Base-by-base conservation (phyloP, 129 eudicot species). In the Cynara cardunculus region DNA sequence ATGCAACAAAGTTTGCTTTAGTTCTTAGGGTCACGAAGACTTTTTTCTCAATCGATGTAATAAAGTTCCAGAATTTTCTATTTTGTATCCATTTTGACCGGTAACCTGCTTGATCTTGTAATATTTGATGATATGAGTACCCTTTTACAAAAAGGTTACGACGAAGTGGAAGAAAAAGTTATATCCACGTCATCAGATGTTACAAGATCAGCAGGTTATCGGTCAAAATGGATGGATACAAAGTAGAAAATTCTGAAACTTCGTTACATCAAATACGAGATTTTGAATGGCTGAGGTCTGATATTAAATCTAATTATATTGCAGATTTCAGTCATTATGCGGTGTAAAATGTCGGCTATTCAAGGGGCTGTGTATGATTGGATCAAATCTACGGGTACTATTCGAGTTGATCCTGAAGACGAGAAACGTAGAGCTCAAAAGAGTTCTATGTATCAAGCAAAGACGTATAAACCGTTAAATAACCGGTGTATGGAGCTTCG, bases 401-500 rank as follows among this genome's bases (percentile, higher is more conserved):
- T 95, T 78, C 87, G 97, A 81, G 88, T 95, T 61, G 99, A 95
- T 70, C 99, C 99, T 9, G 99, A 95, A 80, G 97, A 90, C 70
- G 99, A 95, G 72, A 81, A 80, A 74, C 90, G 82, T 27, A 88
- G 82, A 77, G 86, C 79, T 67, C 89, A 89, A 66, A 90, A 79
- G 74, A 95, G 78, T 79, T 84, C 96, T 0, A 76, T 74, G 83
- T 93, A 92, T 77, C 97, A 91, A 72, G 70, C 91, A 39, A 95
- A 88, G 78, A 62, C 80, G 19, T 92, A 81, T 68, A 92, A 79
- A 82, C 83, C 96, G 0, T 74, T 95, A 56, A 85, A 87, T 82
- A 95, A 95, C 77, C 88, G 97, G 84, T 95, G 97, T 66, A 95
- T 95, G 97, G 99, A 95, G 87, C 94, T 95, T 31, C 92, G 99